Evolutionary conservation across 2,329 filamentous ascomycete species (phyloP).

Genomic region (Chaetoscypha palmicola): DNA sequence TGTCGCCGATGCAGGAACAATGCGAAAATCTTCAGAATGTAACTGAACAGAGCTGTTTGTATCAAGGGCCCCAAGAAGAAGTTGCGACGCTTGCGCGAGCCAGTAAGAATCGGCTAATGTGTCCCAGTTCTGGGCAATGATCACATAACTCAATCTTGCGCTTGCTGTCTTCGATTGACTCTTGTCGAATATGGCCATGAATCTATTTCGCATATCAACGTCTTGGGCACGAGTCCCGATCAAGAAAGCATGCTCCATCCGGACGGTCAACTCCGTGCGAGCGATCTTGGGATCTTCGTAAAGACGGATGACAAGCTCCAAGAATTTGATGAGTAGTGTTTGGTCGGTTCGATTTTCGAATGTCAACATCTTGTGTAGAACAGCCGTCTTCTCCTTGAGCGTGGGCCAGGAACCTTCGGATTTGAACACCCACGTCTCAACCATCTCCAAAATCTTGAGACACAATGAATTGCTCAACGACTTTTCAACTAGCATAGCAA

Average conservation of each 20-base stretch:
- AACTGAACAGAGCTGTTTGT: slow-evolving; percentile 72
- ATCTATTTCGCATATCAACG: slow-evolving; percentile 93
- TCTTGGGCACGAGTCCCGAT: slow-evolving; percentile 90
- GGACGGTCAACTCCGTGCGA: slow-evolving; percentile 87
- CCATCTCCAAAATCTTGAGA: slow-evolving; percentile 87
- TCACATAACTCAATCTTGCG: slow-evolving; percentile 79
- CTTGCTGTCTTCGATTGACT: slow-evolving; percentile 90
- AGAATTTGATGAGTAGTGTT: slow-evolving; percentile 83
- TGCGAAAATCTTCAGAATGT: slow-evolving; percentile 75
- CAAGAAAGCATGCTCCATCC: slow-evolving; percentile 96
- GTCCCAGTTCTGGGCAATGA: slow-evolving; percentile 94
- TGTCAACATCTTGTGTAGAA: slow-evolving; percentile 97
- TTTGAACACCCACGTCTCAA: slow-evolving; percentile 93
- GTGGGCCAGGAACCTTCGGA: slow-evolving; percentile 94
- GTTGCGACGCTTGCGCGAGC: slow-evolving; percentile 89
- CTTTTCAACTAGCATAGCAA: slow-evolving; percentile 92
- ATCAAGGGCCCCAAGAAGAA: slow-evolving; percentile 86
- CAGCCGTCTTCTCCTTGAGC: slow-evolving; percentile 96
- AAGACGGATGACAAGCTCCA: slow-evolving; percentile 93
- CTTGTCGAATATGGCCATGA: slow-evolving; percentile 93
- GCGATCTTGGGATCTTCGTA: slow-evolving; percentile 98
- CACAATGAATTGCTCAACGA: slow-evolving; percentile 82
- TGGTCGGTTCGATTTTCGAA: slow-evolving; percentile 83
- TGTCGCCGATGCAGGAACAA: slow-evolving; percentile 65
- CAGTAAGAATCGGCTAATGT: slow-evolving; percentile 92